Percentiles rank a stretch among this genome's conserved stretches.
Conservation (phyloP, 345 rosid genomes). For the Erucastrum elatum region DNA sequence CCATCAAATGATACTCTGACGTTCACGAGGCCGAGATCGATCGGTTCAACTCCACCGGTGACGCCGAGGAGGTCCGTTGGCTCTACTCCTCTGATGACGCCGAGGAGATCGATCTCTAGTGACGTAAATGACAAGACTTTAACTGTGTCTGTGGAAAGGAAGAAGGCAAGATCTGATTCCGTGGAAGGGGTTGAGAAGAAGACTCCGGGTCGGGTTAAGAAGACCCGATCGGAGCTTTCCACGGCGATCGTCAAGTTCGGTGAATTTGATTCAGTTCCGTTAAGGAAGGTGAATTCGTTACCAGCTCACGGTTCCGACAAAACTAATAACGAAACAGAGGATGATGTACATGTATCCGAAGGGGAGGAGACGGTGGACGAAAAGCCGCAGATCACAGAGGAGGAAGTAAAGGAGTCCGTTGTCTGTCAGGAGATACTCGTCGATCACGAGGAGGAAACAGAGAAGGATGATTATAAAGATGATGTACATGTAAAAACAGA, state of each 20-base stretch:
- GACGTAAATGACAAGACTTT: slow-evolving; percentile 42
- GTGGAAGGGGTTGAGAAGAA: slow-evolving; percentile 44
- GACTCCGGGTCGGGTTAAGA: slow-evolving; percentile 50
- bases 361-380: slow-evolving; percentile 34
- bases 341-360: slow-evolving; percentile 36
- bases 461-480: too few relatives aligned
- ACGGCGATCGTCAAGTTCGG: slow-evolving; percentile 34
- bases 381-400: slow-evolving; percentile 45
- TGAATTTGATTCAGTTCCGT: slow-evolving; percentile 37
- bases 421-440: slow-evolving; percentile 5
- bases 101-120: slow-evolving; percentile 27
- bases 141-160: slow-evolving; percentile 37
- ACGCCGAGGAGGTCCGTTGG: slow-evolving; percentile 23
- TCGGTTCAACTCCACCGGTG: slow-evolving; percentile 32
- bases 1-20: slow-evolving; percentile 44
- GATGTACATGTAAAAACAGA: slow-evolving; percentile 32
- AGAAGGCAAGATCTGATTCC: slow-evolving; percentile 53
- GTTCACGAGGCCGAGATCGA: slow-evolving; percentile 44
- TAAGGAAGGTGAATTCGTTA: slow-evolving; percentile 45
- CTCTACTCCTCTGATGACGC: slow-evolving; percentile 27
- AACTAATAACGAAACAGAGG: slow-evolving; percentile 39
- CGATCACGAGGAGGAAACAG: slow-evolving; percentile 24
- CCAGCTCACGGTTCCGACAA: slow-evolving; percentile 25
- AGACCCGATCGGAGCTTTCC: slow-evolving; percentile 33
- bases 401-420: slow-evolving; percentile 50